A percentile compares a stretch with the other conserved stretches of the same genome.
Evolutionary conservation across 208 protist species (phyloP).

Genomic region (Crithidia bombi): DNA sequence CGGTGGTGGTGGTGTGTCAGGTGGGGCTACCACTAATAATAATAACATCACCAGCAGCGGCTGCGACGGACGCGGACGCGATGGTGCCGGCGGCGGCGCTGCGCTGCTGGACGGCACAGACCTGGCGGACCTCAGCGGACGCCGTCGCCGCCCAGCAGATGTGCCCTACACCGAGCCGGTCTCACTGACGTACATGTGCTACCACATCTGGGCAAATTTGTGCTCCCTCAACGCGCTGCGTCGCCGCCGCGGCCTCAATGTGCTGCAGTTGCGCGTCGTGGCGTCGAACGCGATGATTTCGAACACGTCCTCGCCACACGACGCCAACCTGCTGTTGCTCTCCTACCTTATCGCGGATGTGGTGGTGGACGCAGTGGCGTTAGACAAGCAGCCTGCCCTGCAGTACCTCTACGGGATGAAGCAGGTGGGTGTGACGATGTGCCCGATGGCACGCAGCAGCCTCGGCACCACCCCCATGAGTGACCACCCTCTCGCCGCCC

Average conservation of each 20-base stretch:
- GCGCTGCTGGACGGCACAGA: neutral
- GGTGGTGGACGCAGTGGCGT: conserved; percentile 95
- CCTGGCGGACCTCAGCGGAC: neutral
- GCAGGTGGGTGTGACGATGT: conserved; percentile 97
- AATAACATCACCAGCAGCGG: neutral
- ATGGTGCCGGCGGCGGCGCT: neutral
- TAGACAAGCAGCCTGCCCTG: conserved; percentile 92
- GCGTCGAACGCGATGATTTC: conserved; percentile 64
- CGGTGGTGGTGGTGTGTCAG: neutral
- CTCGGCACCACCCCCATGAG: conserved; percentile 95
- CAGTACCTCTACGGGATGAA: conserved; percentile 98
- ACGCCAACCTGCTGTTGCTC: conserved; percentile 67
- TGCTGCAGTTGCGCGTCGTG: conserved; percentile 89
- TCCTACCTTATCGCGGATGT: conserved; percentile 88
- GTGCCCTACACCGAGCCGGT: conserved; percentile 98
- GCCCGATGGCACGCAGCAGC: conserved; percentile 96
- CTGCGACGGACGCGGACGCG: neutral
- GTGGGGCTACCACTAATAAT: neutral
- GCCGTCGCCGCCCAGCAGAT: conserved; percentile 89
- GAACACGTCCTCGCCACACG: conserved; percentile 42
- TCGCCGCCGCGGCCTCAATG: conserved; percentile 82
- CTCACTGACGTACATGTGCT: conserved; percentile 80
- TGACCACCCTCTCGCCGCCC: conserved; percentile 92
- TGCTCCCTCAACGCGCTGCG: conserved; percentile 96
- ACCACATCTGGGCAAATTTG: conserved; percentile 99